A percentile compares a stretch with the other conserved stretches of the same genome.
phyloP scores from a whole-genome alignment of 176 grass and related monocot species.

The Oryza australiensis region DNA sequence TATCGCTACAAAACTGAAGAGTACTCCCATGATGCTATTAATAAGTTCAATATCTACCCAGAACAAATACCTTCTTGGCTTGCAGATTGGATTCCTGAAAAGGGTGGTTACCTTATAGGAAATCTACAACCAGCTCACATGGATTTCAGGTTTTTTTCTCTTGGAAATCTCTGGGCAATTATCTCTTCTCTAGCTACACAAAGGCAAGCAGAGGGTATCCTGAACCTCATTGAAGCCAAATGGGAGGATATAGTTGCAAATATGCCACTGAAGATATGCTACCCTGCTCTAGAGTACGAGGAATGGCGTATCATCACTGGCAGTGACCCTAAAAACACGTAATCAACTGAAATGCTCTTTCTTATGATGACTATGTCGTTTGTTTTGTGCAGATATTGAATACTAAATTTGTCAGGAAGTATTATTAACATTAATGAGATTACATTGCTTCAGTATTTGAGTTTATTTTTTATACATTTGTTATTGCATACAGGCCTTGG shows the following conservation, averaged over 20 bases:
- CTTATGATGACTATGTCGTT: conserved; percentile 16
- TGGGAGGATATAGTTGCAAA: conserved; percentile 96
- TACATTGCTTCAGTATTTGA: conserved; percentile 12
- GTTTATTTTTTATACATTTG: conserved; percentile 15
- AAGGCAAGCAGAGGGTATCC: conserved; percentile 82
- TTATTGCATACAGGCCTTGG: conserved; percentile 73
- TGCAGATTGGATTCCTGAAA: conserved; percentile 83
- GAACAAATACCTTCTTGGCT: conserved; percentile 93
- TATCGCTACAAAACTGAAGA: conserved; percentile 93
- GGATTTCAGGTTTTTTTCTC: conserved; percentile 99
- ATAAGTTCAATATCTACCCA: conserved; percentile 88
- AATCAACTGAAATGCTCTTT: conserved; percentile 45
- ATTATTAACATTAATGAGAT: conserved; percentile 11
- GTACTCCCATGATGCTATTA: conserved; percentile 84
- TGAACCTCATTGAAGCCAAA: conserved; percentile 93
- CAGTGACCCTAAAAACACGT: conserved; percentile 98
- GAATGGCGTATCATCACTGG: conserved; percentile 97
- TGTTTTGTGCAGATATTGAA: conserved; percentile 13
- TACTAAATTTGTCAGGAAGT: conserved; percentile 5
- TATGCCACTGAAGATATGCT: conserved; percentile 99
- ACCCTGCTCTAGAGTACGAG: conserved; percentile 85
- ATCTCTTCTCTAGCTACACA: conserved; percentile 79
- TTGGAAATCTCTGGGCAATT: conserved; percentile 95
- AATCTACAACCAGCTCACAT: conserved; percentile 95
- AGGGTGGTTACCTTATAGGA: conserved; percentile 85